Evolutionary conservation across 345 rosid genomes (phyloP).

Genomic region (Eucalyptus shirleyi): DNA sequence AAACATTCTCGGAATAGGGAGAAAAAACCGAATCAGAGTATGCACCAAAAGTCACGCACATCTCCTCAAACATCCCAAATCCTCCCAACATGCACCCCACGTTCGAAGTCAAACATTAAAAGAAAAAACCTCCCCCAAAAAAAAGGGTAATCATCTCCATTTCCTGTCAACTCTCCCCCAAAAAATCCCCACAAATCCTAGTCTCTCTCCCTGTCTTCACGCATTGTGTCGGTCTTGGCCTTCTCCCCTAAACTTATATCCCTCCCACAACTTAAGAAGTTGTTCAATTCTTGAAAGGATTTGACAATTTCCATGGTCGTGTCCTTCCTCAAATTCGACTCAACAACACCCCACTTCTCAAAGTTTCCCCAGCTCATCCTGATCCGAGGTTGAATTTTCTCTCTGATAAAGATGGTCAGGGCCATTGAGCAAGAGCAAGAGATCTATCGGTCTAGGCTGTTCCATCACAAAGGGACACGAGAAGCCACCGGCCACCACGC

Average conservation of each 20-base stretch:
- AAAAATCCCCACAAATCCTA: not conserved
- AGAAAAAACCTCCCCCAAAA: not conserved
- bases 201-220: not conserved
- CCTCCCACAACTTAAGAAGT: not conserved
- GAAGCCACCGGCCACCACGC: constrained; percentile 20
- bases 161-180: not conserved
- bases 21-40: not conserved
- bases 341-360: not conserved
- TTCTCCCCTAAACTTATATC: not conserved
- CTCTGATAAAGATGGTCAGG: constrained; percentile 28
- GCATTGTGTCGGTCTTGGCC: not conserved
- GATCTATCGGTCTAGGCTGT: constrained; percentile 34
- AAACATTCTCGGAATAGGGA: not conserved
- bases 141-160: not conserved
- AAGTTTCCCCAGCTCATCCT: not conserved
- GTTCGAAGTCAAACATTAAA: not conserved
- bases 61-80: not conserved
- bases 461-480: constrained; percentile 39
- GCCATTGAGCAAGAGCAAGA: constrained; percentile 60
- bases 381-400: not conserved
- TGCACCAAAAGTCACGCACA: not conserved
- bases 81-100: not conserved
- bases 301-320: not conserved
- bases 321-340: not conserved
- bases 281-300: not conserved